phyloP scores from a whole-genome alignment of 2,329 filamentous ascomycete genomes.

The Colletotrichum sp. region DNA sequence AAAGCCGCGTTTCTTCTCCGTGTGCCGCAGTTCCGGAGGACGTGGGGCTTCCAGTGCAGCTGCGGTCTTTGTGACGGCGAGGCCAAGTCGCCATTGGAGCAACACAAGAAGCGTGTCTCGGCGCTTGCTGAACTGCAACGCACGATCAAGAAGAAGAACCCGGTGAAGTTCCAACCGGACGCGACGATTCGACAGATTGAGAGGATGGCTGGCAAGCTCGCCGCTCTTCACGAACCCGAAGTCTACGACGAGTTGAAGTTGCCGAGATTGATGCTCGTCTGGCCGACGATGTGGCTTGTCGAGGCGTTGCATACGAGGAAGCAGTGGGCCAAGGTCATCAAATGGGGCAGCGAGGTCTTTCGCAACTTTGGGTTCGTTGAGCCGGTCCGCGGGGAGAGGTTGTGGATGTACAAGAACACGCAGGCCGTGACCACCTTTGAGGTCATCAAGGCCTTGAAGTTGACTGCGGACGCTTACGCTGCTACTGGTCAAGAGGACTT shows the following conservation, averaged over 20 bases:
- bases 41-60: slow-evolving; percentile 45
- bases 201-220: slow-evolving; percentile 31
- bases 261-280: slow-evolving; percentile 38
- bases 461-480: slow-evolving; percentile 31
- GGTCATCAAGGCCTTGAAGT: slow-evolving; percentile 34
- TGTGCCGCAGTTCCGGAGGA: slow-evolving; percentile 27
- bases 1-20: slow-evolving; percentile 31
- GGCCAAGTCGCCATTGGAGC: slow-evolving; percentile 10
- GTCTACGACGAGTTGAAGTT: slow-evolving; percentile 30
- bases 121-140: slow-evolving; percentile 33
- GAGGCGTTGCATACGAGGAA: slow-evolving; percentile 34
- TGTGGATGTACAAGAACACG: slow-evolving; percentile 27
- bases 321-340: slow-evolving; percentile 36
- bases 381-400: slow-evolving; percentile 24
- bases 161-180: slow-evolving; percentile 29
- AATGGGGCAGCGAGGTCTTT: slow-evolving; percentile 32
- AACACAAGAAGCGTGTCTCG: slow-evolving; percentile 26
- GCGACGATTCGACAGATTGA: slow-evolving; percentile 36
- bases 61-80: slow-evolving; percentile 43
- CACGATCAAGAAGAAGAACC: slow-evolving; percentile 24
- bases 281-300: slow-evolving; percentile 39
- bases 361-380: slow-evolving; percentile 37
- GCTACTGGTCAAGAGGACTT: slow-evolving; percentile 30
- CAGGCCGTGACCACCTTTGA: slow-evolving; percentile 37
- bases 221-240: slow-evolving; percentile 35